These are phyloP conservation scores for Talaromyces sp. DNA, from an alignment of 2,329 filamentous ascomycete genomes.

Conservation along the genomic window DNA sequence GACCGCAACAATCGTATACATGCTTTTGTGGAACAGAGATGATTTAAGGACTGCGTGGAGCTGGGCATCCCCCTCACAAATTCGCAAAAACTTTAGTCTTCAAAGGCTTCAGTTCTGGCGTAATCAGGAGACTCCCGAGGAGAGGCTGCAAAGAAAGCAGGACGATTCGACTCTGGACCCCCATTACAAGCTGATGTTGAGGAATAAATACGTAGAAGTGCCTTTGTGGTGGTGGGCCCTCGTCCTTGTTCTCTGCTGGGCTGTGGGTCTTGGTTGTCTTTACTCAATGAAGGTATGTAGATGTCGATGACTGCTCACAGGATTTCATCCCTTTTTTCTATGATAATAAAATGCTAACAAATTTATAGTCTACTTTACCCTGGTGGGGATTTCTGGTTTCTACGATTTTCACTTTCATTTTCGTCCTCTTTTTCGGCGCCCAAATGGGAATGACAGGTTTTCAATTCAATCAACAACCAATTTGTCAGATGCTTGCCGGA, in stretches of 20 bases:
- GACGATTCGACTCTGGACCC: slow-evolving; percentile 33
- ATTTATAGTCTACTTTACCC: slow-evolving; percentile 35
- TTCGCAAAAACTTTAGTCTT: slow-evolving; percentile 20
- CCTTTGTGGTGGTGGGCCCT: slow-evolving; percentile 46
- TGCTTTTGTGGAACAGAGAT: slow-evolving; percentile 42
- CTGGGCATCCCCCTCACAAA: slow-evolving; percentile 19
- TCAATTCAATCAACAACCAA: slow-evolving; percentile 41
- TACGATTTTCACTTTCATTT: slow-evolving; percentile 36
- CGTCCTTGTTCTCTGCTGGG: slow-evolving; percentile 36
- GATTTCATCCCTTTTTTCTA: neutral
- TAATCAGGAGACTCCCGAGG: slow-evolving; percentile 18
- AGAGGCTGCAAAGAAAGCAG: slow-evolving; percentile 10
- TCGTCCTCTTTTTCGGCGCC: slow-evolving; percentile 45
- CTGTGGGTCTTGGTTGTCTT: slow-evolving; percentile 42
- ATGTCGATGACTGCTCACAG: neutral
- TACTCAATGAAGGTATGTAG: slow-evolving; percentile 30
- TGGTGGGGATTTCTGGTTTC: slow-evolving; percentile 48
- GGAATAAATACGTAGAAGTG: slow-evolving; percentile 40
- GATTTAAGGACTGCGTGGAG: slow-evolving; percentile 42
- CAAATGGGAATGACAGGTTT: slow-evolving; percentile 43
- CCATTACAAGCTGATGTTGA: slow-evolving; percentile 45
- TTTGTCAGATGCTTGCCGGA: slow-evolving; percentile 51
- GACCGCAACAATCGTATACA: slow-evolving; percentile 49
- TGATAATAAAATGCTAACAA: neutral
- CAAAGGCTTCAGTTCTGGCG: slow-evolving; percentile 18